These are phyloP conservation scores for Dendrobium nobile DNA, from an alignment of 106 monocot genomes.

Conservation along the genomic window DNA sequence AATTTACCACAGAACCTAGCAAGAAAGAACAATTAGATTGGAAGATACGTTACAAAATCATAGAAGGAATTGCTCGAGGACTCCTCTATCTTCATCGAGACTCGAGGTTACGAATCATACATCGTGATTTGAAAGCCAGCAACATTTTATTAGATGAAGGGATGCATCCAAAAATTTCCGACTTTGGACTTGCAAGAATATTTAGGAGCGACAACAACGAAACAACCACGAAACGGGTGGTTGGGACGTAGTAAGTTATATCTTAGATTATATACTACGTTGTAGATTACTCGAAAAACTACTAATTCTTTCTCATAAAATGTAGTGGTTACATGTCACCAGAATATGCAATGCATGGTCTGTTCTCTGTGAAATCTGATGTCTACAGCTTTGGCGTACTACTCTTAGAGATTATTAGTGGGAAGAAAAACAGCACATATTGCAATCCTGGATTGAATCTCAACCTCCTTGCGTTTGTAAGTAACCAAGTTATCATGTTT, in stretches of 20 bases:
- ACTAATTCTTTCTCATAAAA: too few relatives aligned
- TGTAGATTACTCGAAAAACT: too few relatives aligned
- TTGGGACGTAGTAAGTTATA: slow-evolving; percentile 17
- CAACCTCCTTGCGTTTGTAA: slow-evolving; percentile 4
- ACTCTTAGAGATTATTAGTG: slow-evolving; percentile 12
- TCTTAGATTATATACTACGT: background rate
- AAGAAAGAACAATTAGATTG: background rate
- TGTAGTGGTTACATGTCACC: slow-evolving; percentile 24
- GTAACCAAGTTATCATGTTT: background rate
- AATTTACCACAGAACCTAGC: background rate
- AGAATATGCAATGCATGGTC: slow-evolving; percentile 14
- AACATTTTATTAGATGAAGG: slow-evolving; percentile 13
- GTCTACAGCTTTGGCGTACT: slow-evolving; percentile 20
- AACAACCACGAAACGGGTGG: slow-evolving; percentile 3
- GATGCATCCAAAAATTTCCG: slow-evolving; percentile 18
- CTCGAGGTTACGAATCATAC: slow-evolving; percentile 9
- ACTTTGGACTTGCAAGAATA: slow-evolving; percentile 13
- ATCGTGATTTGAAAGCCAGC: slow-evolving; percentile 12
- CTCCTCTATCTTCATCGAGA: slow-evolving; percentile 11
- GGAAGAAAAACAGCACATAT: slow-evolving; percentile 3
- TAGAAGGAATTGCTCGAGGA: slow-evolving; percentile 10
- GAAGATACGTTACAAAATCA: slow-evolving; percentile 5
- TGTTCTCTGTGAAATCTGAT: slow-evolving; percentile 17
- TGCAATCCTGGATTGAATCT: background rate
- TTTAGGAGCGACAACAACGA: slow-evolving; percentile 7